Evolutionary conservation across 495 filamentous ascomycete genomes (phyloP), one percentile per base, ranked within the genome.

Genomic region (Staphylotrichum longicolle): DNA sequence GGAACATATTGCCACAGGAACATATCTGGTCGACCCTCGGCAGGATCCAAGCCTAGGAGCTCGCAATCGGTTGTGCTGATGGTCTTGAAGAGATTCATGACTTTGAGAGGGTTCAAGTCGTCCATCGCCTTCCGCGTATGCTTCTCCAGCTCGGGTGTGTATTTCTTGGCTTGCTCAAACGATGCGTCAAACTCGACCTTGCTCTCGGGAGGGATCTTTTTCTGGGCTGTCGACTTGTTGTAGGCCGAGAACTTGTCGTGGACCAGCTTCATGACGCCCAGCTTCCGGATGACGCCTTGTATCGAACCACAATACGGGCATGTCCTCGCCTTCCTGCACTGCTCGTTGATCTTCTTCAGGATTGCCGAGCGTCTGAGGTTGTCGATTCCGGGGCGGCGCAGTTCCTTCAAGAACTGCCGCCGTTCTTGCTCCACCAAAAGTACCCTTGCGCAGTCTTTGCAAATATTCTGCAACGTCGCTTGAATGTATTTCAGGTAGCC

Each of bases 1-100:
- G 94, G 94, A 32, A 98, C 81, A 71, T 91, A 96, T 72, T 96
- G 91, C 94, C 94, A 98, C 20, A 98, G 81, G 73, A 96, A 96
- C 89, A 96, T 96, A 67, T 98, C 94, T 2, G 94, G 94, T 50
- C 93, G 82, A 2, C 91, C 92, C 66, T 95, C 89, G 35, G 84
- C 80, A 39, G 94, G 91, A 64, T 96, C 85, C 72, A 98, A 82
- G 3, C 91, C 91, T 27, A 98, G 75, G 10, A 98, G 80, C 69
- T 98, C 95, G 70, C 93, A 96, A 72, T 98, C 95, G 12, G 80
- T 79, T 44, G 86, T 82, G n/a, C 84, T 85, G 49, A 98, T 91
- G 66, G 85, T 85, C 74, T 90, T 90, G 79, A 98, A 96, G 10
- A 98, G 77, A 66, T 96, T 91, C 48, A 97, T 74, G 14, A 96